Evolutionary conservation across 2,329 filamentous ascomycete genomes (phyloP), one percentile per base, ranked within the genome.

Genomic region (Talaromyces piceae): DNA sequence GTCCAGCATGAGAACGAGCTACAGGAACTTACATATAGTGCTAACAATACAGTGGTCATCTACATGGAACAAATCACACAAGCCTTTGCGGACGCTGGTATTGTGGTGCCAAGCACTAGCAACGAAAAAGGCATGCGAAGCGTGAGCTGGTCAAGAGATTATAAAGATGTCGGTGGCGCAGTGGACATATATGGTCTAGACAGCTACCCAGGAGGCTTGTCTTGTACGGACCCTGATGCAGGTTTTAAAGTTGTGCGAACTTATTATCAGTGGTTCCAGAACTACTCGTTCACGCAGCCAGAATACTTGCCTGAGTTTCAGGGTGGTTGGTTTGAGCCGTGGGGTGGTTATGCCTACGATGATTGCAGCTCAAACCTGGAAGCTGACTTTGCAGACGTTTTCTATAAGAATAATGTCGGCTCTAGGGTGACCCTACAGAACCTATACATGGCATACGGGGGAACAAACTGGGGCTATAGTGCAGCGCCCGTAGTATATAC

Each of bases 1-100:
- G 77, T 86, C 39, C 88, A 94, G 64, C 84, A 86, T 0, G 88
- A 94, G 64, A 94, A 93, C 56, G 88, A 93, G 64, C 90, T 91
- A 61, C 82, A 78, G 1, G 68, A 72, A n/a, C 74, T 73, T 1
- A 67, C 70, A 13, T 69, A 69, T 4, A 70, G 70, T 2, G 70
- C 77, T 12, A 64, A 67, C 4, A 87, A 85, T 56, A 82, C 88
- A 59, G 73, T 77, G 0, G 73, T 77, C 0, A 77, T 78, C 77
- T 91, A 91, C 63, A 81, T 91, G 66, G 75, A 81, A 51, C 83
- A 85, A 55, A 81, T 91, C 4, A 78, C 84, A 31, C 75, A 88
- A 26, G 84, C 88, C 60, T 79, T 80, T 20, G 75, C 79, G 5
- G 73, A 83, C 27, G 83, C 82, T 1, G 86, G 86, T 0, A 81